Evolutionary conservation across 2,329 filamentous ascomycete genomes (phyloP).

Genomic region (Microdochium nivale): DNA sequence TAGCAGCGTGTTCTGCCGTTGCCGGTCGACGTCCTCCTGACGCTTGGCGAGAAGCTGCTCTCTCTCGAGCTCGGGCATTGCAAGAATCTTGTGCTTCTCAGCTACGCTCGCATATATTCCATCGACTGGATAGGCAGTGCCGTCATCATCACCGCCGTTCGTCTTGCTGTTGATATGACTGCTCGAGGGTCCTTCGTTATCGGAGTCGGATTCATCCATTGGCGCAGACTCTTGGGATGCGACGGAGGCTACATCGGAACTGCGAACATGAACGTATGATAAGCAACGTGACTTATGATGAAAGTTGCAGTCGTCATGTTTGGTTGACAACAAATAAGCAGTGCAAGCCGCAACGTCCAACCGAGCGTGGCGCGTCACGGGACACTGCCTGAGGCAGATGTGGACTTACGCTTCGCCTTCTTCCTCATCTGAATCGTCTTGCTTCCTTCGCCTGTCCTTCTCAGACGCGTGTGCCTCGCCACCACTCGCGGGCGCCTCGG

Average conservation of each 20-base stretch:
- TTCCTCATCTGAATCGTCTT: conserved; percentile 62
- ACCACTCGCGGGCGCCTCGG: conserved; percentile 30
- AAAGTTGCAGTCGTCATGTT: neutral
- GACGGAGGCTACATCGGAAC: conserved; percentile 59
- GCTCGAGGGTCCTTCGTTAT: conserved; percentile 49
- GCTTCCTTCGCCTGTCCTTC: conserved; percentile 41
- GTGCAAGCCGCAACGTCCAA: neutral
- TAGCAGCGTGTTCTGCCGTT: conserved; percentile 73
- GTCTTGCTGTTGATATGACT: conserved; percentile 17
- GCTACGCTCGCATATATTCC: conserved; percentile 69
- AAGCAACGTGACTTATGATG: neutral
- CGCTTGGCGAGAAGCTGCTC: conserved; percentile 87
- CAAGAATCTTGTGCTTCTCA: conserved; percentile 73
- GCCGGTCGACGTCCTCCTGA: conserved; percentile 70
- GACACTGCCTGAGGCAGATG: neutral
- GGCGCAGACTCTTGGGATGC: conserved; percentile 73
- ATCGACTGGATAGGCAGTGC: conserved; percentile 74
- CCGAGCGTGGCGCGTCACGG: too few species aligned
- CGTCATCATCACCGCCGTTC: conserved; percentile 43
- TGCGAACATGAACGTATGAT: conserved; percentile 29
- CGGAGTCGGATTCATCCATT: conserved; percentile 87
- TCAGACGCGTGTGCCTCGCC: conserved; percentile 28
- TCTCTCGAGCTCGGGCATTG: conserved; percentile 81
- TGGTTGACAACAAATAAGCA: neutral
- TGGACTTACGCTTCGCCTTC: conserved; percentile 73